These are phyloP conservation scores for Crithidia brevicula DNA, from an alignment of 208 protist species.

Conservation along the genomic window DNA sequence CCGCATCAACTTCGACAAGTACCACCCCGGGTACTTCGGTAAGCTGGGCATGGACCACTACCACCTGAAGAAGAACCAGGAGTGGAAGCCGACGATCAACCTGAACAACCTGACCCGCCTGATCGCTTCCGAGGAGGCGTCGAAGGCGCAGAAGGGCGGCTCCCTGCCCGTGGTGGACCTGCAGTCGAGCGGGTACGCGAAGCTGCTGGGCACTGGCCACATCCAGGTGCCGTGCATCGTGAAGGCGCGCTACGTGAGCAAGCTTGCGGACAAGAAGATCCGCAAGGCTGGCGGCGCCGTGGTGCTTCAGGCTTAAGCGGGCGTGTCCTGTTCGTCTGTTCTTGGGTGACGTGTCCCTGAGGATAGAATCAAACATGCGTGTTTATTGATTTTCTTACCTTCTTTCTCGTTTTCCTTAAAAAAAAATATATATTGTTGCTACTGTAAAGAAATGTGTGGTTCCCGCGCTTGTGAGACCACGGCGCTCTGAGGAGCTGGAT, in stretches of 20 bases:
- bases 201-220: slow-evolving; percentile 99
- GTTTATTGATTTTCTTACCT: slow-evolving; percentile 11
- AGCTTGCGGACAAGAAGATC: slow-evolving; percentile 99
- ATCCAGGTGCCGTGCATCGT: slow-evolving; percentile 99
- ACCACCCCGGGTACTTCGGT: slow-evolving; percentile 99
- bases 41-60: slow-evolving; percentile 99
- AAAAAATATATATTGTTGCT: neutral
- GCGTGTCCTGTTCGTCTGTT: neutral
- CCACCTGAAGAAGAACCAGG: slow-evolving; percentile 92
- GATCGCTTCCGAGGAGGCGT: slow-evolving; percentile 92
- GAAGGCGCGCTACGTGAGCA: slow-evolving; percentile 99
- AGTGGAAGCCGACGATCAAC: slow-evolving; percentile 98
- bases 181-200: slow-evolving; percentile 97
- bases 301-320: slow-evolving; percentile 88
- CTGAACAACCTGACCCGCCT: slow-evolving; percentile 99
- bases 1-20: slow-evolving; percentile 99
- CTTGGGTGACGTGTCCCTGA: neutral
- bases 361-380: slow-evolving; percentile 19
- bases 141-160: slow-evolving; percentile 76
- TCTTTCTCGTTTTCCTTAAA: neutral
- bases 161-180: slow-evolving; percentile 99
- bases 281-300: slow-evolving; percentile 98
- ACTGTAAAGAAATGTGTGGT: neutral
- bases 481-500: too few species aligned
- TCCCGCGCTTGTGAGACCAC: too few species aligned